phyloP scores from a whole-genome alignment of 1,139 yeast genomes.

The Kazachstania sp. region DNA sequence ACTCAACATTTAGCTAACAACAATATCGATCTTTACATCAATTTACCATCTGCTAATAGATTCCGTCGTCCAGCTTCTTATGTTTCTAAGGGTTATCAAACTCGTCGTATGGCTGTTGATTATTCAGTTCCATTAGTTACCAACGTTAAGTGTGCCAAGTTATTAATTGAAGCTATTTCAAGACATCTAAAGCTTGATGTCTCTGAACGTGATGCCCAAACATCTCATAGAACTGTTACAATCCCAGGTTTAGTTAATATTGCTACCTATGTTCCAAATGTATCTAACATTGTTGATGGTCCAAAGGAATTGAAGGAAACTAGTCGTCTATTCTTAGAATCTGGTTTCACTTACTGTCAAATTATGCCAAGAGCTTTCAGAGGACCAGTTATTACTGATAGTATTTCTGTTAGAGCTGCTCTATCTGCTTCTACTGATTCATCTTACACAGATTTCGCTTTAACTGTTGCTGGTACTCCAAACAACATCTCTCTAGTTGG shows the following conservation, averaged over 20 bases:
- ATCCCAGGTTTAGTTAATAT: slow-evolving; percentile 85
- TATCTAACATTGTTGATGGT: slow-evolving; percentile 40
- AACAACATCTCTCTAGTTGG: slow-evolving; percentile 55
- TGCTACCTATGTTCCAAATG: slow-evolving; percentile 68
- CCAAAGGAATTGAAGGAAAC: slow-evolving; percentile 52
- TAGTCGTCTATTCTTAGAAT: slow-evolving; percentile 62
- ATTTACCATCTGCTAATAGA: slow-evolving; percentile 92
- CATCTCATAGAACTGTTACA: slow-evolving; percentile 74
- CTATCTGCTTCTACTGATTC: slow-evolving; percentile 47
- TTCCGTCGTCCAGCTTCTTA: slow-evolving; percentile 98
- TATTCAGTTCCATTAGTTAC: slow-evolving; percentile 96
- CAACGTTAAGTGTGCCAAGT: slow-evolving; percentile 94
- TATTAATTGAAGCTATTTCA: slow-evolving; percentile 86
- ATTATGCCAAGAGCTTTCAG: slow-evolving; percentile 64
- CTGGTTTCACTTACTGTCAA: slow-evolving; percentile 86
- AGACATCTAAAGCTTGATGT: slow-evolving; percentile 61
- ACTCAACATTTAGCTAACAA: slow-evolving; percentile 95
- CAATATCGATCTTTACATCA: slow-evolving; percentile 91
- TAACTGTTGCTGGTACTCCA: slow-evolving; percentile 76
- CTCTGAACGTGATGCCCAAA: slow-evolving; percentile 75
- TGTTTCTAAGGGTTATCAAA: slow-evolving; percentile 93
- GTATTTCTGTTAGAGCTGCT: slow-evolving; percentile 56
- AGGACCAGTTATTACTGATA: slow-evolving; percentile 59
- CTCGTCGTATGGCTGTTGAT: slow-evolving; percentile 99
- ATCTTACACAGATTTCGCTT: slow-evolving; percentile 74